Conservation (phyloP, 352 stramenopile genomes). For the Phytophthora ramorum region DNA sequence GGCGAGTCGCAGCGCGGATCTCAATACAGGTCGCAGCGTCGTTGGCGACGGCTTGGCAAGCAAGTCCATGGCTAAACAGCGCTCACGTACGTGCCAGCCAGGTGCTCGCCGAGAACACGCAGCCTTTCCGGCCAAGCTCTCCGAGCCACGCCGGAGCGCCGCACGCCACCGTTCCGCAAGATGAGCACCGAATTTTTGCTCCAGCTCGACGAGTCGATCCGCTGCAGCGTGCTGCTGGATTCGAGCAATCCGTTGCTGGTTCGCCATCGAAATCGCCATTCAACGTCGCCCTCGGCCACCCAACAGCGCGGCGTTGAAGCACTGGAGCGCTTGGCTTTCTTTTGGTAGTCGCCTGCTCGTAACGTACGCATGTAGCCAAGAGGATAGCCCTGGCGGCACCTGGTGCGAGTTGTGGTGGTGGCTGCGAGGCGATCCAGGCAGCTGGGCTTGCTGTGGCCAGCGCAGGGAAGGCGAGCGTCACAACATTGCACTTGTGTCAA, state of each 20-base stretch:
- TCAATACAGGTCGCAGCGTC: conserved; percentile 14
- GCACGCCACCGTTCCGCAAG: conserved; percentile 19
- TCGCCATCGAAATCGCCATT: conserved; percentile 23
- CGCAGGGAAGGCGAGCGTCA: conserved; percentile 10
- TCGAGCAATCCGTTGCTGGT: conserved; percentile 26
- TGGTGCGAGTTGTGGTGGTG: conserved; percentile 23
- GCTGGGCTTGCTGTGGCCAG: conserved; percentile 16
- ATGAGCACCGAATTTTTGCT: conserved; percentile 26
- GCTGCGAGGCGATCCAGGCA: conserved; percentile 17
- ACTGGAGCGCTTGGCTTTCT: conserved; percentile 10
- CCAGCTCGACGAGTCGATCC: conserved; percentile 17
- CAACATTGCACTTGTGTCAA: not conserved
- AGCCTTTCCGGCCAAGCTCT: not conserved
- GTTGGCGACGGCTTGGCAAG: conserved; percentile 5
- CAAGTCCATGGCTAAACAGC: not conserved
- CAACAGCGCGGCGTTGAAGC: not conserved
- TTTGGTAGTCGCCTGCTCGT: conserved; percentile 44
- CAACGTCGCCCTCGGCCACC: not conserved
- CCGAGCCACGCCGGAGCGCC: not conserved
- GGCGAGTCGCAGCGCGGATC: not conserved
- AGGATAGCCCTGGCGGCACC: conserved; percentile 16
- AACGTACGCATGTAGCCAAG: conserved; percentile 23
- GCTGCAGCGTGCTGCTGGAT: conserved; percentile 13
- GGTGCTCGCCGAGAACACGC: not conserved
- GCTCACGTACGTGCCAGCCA: not conserved